These are phyloP conservation scores for Ophiosphaerella herpotricha DNA, from an alignment of 2,329 filamentous ascomycete species.

Conservation along the genomic window DNA sequence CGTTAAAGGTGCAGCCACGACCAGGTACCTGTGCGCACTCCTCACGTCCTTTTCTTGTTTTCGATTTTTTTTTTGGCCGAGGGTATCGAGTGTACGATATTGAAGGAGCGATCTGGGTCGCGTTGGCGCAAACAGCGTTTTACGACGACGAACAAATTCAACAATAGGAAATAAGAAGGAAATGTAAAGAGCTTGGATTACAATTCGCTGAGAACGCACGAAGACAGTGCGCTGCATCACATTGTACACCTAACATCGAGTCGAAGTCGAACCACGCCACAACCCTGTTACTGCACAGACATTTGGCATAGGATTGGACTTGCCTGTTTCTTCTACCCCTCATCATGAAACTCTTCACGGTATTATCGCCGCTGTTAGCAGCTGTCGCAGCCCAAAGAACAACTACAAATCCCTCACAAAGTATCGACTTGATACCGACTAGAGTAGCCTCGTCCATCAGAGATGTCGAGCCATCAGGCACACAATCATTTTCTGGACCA, in stretches of 20 bases:
- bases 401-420: slow-evolving; percentile 4
- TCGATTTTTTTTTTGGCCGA: background rate
- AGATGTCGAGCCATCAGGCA: slow-evolving; percentile 33
- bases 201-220: background rate
- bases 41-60: background rate
- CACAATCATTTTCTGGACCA: slow-evolving; percentile 32
- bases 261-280: background rate
- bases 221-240: background rate
- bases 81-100: background rate
- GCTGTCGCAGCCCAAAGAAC: slow-evolving; percentile 22
- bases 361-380: slow-evolving; percentile 25
- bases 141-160: too few relatives aligned
- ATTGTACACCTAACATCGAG: background rate
- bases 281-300: background rate
- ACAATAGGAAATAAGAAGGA: background rate
- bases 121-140: background rate
- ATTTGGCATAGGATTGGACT: too few relatives aligned
- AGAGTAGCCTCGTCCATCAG: slow-evolving; percentile 19
- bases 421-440: slow-evolving; percentile 14
- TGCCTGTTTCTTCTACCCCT: background rate
- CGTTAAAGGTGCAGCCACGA: slow-evolving; percentile 11
- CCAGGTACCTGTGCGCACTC: background rate
- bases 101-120: too few relatives aligned
- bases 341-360: slow-evolving; percentile 25
- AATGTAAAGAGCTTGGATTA: background rate